Conservation (phyloP, 2,329 filamentous ascomycete genomes). For the Fusarium sp. region DNA sequence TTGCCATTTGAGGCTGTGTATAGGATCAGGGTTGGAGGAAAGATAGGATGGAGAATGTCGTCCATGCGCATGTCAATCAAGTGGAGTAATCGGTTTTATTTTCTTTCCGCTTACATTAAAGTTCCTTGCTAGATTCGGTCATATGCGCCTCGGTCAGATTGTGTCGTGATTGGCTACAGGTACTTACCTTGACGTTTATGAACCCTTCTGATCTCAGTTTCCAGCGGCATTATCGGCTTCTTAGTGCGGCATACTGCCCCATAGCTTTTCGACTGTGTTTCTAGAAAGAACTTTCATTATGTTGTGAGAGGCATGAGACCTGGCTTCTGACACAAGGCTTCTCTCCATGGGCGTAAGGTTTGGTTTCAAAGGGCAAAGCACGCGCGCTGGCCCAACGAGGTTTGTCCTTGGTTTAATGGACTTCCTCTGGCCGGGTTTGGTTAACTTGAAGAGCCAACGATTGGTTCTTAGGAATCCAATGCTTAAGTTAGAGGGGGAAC, state of each 20-base stretch:
- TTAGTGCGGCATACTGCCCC: not conserved
- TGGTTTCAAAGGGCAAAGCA: no score
- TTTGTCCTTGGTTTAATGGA: no score
- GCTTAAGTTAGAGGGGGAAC: no score
- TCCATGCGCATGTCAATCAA: constrained; percentile 1
- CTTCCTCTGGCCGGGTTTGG: no score
- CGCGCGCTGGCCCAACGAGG: no score
- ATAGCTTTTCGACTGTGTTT: not conserved
- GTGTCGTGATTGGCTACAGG: not conserved
- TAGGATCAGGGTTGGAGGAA: constrained; percentile 7
- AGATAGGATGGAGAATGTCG: constrained; percentile 12
- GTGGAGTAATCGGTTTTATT: not conserved
- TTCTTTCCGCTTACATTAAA: constrained; percentile 13
- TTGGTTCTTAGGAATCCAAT: no score
- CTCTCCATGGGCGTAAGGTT: no score
- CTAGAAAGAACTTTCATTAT: not conserved
- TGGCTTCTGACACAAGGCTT: no score
- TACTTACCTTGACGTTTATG: not conserved
- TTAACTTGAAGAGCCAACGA: no score
- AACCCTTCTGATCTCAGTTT: not conserved
- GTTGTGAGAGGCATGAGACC: not conserved
- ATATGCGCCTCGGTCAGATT: not conserved
- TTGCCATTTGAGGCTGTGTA: constrained; percentile 19
- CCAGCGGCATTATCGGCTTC: not conserved
- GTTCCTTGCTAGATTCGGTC: constrained; percentile 1